Evolutionary conservation across 2,329 filamentous ascomycete species (phyloP).

Genomic region (Arthrobotrys pseudoclavata): DNA sequence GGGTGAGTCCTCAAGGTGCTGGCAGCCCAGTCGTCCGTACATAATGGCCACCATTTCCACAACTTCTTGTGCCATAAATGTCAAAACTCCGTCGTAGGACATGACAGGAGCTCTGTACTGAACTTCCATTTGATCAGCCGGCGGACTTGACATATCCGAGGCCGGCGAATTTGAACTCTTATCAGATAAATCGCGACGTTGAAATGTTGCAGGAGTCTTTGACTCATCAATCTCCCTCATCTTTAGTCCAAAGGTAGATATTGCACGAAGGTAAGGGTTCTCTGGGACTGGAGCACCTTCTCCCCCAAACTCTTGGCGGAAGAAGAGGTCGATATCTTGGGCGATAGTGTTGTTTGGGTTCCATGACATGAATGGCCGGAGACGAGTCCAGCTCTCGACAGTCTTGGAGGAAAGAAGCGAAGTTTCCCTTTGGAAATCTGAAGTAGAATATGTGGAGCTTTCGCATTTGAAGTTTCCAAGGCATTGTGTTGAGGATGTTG

Average conservation of each 20-base stretch:
- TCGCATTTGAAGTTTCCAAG: not conserved
- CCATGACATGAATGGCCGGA: slow-evolving; percentile 47
- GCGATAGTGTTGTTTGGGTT: slow-evolving; percentile 49
- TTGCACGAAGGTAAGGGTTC: slow-evolving; percentile 49
- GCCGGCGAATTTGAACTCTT: slow-evolving; percentile 40
- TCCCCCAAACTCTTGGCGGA: slow-evolving; percentile 52
- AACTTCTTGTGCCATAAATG: slow-evolving; percentile 59
- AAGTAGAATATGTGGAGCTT: slow-evolving; percentile 20
- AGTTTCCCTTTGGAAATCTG: slow-evolving; percentile 49
- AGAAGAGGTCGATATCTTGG: slow-evolving; percentile 52
- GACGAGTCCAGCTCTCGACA: slow-evolving; percentile 53
- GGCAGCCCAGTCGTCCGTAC: slow-evolving; percentile 59
- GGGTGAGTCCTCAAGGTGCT: slow-evolving; percentile 54
- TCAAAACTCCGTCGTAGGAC: slow-evolving; percentile 58
- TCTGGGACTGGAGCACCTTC: slow-evolving; percentile 25
- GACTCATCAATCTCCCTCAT: slow-evolving; percentile 54
- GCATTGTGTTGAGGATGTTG: slow-evolving; percentile 49
- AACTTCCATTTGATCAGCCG: slow-evolving; percentile 51
- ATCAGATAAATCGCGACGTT: slow-evolving; percentile 32
- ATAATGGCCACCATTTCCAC: slow-evolving; percentile 60
- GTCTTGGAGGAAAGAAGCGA: slow-evolving; percentile 49
- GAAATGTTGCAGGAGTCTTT: slow-evolving; percentile 47
- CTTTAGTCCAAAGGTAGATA: slow-evolving; percentile 39
- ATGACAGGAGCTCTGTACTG: slow-evolving; percentile 52
- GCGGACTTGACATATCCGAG: slow-evolving; percentile 44